Evolutionary conservation across 495 filamentous ascomycete genomes (phyloP), one percentile per base, ranked within the genome.

Genomic region (Alectoria sarmentosa): DNA sequence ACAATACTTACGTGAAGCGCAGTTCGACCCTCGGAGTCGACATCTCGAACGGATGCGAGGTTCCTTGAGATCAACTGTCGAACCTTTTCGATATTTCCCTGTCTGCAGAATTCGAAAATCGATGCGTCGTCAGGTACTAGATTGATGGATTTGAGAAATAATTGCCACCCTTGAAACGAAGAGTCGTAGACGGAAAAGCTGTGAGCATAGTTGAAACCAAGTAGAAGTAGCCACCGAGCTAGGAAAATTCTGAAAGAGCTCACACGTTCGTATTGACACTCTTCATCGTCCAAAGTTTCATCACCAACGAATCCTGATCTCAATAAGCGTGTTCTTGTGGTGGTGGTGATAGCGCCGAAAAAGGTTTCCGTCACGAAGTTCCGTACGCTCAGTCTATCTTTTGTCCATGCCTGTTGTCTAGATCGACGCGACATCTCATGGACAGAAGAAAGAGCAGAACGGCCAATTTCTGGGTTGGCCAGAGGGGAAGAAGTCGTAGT

Each of bases 61-160:
- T 32, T 32, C 17, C 17, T 30, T 42, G 26, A 34, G 0, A 60
- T 30, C 26, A 60, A 3, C 46, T 28, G 21, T 34, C 26, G 26
- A 9, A 46, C 39, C 34, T 2, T 19, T 28, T 39, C 46, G 23
- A 69, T 26, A 52, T 69, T 60, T 6, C 67, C 67, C 2, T 63
- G 32, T 17, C 15, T 32, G 32, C 64, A 69, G 36, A 52, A 67
- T 17, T 59, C 23, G 28, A 69, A 69, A 19, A 64, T 60, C 37
- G 44, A 28, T n/a, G 67, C 62, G 38, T 66, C 58, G 26, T 66
- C 60, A 17, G 64, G 60, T 28, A 66, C 59, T 41, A 30, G 54
- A 23, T 38, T 26, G 32, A 49, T 63, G 39, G 46, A 46, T 17
- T 57, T 23, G 37, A 69, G 15, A 26, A 4, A 59, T 0, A 10